These are phyloP conservation scores for Acacia concinna DNA, from an alignment of 331 rosid genomes.

Conservation along the genomic window DNA sequence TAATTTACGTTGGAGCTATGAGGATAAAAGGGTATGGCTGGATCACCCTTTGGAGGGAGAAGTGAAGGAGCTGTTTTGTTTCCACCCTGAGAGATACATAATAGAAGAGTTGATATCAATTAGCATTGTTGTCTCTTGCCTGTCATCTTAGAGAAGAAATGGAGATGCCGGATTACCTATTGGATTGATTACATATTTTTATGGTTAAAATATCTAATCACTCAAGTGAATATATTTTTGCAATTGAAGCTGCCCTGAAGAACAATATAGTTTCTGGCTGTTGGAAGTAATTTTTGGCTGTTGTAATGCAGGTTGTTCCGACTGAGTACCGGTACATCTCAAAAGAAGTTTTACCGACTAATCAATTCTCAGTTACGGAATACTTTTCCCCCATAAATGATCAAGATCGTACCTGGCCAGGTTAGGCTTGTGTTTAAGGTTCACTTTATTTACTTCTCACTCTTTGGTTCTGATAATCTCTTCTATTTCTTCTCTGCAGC, in stretches of 20 bases:
- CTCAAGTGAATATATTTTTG: neutral
- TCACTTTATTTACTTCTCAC: conserved; percentile 4
- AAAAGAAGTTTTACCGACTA: conserved; percentile 86
- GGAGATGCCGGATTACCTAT: neutral
- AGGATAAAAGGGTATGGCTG: neutral
- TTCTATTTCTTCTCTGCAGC: conserved; percentile 56
- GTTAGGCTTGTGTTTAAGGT: conserved; percentile 44
- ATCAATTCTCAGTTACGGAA: conserved; percentile 97
- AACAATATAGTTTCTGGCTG: neutral
- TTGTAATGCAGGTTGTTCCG: conserved; percentile 82
- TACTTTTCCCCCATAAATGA: conserved; percentile 80
- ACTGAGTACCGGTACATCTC: conserved; percentile 86
- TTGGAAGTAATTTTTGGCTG: neutral
- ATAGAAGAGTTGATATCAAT: neutral
- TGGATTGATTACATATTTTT: neutral
- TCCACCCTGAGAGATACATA: neutral
- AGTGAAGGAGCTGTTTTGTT: neutral
- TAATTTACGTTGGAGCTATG: neutral
- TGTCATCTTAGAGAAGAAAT: neutral
- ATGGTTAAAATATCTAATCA: neutral
- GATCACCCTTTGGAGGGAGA: neutral
- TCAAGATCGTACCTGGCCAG: conserved; percentile 90
- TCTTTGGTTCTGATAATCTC: conserved; percentile 26
- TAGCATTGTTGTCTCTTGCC: neutral
- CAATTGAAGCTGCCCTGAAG: neutral